Percentiles rank a stretch among this genome's conserved stretches.
Evolutionary conservation across 2,329 filamentous ascomycete species (phyloP).

Genomic region (Ophiostoma populinum): DNA sequence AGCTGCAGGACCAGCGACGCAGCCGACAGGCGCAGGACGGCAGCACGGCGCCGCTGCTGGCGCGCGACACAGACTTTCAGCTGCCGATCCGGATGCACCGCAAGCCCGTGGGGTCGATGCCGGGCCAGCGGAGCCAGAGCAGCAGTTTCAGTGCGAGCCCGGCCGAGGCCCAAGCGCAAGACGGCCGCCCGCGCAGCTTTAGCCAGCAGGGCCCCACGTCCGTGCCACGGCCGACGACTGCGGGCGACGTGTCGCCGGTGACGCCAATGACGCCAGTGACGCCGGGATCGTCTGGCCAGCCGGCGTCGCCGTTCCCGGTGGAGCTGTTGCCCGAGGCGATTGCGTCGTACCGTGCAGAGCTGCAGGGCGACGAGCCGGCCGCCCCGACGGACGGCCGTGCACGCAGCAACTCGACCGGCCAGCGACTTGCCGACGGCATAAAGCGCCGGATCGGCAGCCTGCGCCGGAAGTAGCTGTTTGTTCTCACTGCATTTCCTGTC

Average conservation of each 20-base stretch:
- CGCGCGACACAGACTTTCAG: slow-evolving; percentile 12
- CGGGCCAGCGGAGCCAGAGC: not conserved
- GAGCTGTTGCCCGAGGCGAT: not conserved
- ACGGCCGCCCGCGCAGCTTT: no score
- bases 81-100: slow-evolving; percentile 23
- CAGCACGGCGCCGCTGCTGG: slow-evolving; percentile 9
- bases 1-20: slow-evolving; percentile 19
- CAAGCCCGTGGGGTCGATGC: slow-evolving; percentile 2
- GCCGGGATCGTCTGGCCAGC: not conserved
- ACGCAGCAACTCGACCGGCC: slow-evolving; percentile 26
- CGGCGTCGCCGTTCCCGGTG: not conserved
- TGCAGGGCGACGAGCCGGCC: not conserved
- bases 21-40: slow-evolving; percentile 4
- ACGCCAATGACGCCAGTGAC: not conserved
- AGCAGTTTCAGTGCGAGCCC: no score
- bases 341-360: not conserved
- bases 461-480: slow-evolving; percentile 22
- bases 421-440: slow-evolving; percentile 30
- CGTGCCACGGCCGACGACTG: not conserved
- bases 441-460: slow-evolving; percentile 37
- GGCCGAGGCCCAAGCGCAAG: no score
- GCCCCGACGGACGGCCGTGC: slow-evolving; percentile 15
- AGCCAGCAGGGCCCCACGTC: not conserved
- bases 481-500: not conserved
- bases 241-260: not conserved